phyloP scores from a whole-genome alignment of 164 flowering plant genomes.

The Magnolia officinalis region DNA sequence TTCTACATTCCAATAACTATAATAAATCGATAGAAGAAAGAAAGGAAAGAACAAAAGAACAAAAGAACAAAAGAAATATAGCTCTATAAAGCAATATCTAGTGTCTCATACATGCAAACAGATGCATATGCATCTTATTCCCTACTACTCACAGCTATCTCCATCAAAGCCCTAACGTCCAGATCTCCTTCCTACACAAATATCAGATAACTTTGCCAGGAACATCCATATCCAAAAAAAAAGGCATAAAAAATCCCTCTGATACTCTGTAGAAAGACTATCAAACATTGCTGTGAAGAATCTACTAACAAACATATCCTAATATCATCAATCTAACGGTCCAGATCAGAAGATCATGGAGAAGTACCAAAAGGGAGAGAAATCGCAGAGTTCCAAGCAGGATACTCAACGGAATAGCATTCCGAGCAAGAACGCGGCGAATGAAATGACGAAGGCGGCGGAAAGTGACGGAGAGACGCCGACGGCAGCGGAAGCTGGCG shows the following conservation, averaged over 20 bases:
- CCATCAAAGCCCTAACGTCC: constrained; percentile 7
- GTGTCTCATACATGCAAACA: constrained; percentile 4
- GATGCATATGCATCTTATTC: constrained; percentile 8
- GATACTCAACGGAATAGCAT: constrained; percentile 22
- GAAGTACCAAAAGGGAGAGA: background rate
- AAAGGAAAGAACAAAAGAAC: background rate
- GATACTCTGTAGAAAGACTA: background rate
- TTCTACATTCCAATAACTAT: background rate
- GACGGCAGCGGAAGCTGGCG: constrained; percentile 31
- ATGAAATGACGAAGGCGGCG: constrained; percentile 22
- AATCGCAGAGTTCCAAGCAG: background rate
- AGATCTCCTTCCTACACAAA: background rate
- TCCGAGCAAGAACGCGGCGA: constrained; percentile 29
- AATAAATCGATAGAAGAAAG: background rate
- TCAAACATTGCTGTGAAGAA: background rate
- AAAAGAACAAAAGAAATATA: constrained; percentile 1
- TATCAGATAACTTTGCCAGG: background rate
- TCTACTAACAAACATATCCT: constrained; percentile 1
- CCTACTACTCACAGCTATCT: constrained; percentile 7
- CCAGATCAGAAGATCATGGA: background rate
- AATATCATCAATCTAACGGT: background rate
- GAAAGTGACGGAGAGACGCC: constrained; percentile 28
- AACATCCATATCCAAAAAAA: background rate
- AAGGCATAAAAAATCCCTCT: background rate
- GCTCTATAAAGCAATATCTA: background rate